A percentile compares a stretch with the other conserved stretches of the same genome.
Evolutionary conservation across 192 early-diverging fungal species (phyloP).

Genomic region (Spizellomyces sp.): DNA sequence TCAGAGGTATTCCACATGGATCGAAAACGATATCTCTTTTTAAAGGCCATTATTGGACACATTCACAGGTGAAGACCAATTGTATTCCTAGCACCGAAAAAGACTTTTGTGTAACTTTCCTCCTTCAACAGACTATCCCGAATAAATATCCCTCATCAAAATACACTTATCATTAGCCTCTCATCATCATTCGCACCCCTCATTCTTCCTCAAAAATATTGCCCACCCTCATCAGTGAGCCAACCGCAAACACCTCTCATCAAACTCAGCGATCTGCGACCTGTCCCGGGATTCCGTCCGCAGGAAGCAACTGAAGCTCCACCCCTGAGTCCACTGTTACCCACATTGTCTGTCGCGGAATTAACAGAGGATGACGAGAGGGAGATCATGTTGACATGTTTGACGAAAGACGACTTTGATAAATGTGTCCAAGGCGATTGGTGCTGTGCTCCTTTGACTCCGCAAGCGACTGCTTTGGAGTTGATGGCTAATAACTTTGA

Average conservation of each 20-base stretch:
- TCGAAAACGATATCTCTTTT: conserved; percentile 1
- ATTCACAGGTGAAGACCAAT: not conserved
- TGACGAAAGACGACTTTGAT: not conserved
- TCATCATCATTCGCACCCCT: not conserved
- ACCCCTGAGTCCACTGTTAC: not conserved
- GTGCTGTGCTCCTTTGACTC: not conserved
- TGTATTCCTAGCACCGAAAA: not conserved
- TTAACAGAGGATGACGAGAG: not conserved
- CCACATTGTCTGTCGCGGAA: not conserved
- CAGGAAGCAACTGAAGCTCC: not conserved
- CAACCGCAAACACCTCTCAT: not conserved
- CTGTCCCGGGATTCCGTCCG: conserved; percentile 1
- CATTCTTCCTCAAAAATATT: not conserved
- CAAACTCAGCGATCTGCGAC: not conserved
- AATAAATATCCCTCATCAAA: not conserved
- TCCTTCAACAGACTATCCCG: not conserved
- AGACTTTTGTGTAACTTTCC: not conserved
- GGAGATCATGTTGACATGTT: not conserved
- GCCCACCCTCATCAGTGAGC: not conserved
- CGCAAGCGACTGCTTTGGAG: not conserved
- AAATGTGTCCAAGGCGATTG: not conserved
- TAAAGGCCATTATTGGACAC: conserved; percentile 9
- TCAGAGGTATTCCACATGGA: not conserved
- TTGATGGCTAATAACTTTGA: not conserved
- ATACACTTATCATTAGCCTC: not conserved